Base-by-base conservation (phyloP, 768 basidiomycete genomes). In the Russula vinacea region DNA sequence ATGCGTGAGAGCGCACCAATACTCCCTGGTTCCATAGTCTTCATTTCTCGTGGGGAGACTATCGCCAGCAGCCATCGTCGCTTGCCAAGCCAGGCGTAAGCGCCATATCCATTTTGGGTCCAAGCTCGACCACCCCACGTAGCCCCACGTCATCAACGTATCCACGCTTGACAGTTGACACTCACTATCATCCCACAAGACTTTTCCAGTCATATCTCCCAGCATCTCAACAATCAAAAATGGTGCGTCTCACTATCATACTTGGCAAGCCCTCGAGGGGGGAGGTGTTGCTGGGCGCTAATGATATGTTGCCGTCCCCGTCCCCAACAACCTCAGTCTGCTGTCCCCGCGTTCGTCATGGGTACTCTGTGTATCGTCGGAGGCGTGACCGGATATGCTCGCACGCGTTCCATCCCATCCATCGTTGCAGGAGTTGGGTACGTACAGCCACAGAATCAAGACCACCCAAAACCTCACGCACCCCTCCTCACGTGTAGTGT, bases 341-440 rank as follows among this genome's bases (percentile, higher is more conserved):
- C 90, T 49, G 83, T 88, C 76, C 90, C 91, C 70, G 88, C 90
- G 55, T 88, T 85, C 74, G 76, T 83, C 49, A 90, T 92, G 81
- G 89, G 90, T 62, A 81, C 76, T 60, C 77, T 93, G 66, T 92
- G 90, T 73, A 77, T 91, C 67, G 78, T 88, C 47, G 92, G 92
- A 14, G 92, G 92, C 26, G 62, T 89, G 47, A 84, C 86, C 49
- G 92, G 89, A 35, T 91, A 84, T 66, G 83, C 78, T 8, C 79
- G 83, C 68, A 89, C 86, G 64, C 83, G 86, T 26, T 93, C 90
- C 37, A 78, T 93, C 35, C 92, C 92, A 7, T 93, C 92, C 14
- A 73, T 94, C 47, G 84, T 93, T 22, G 92, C 92, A 62, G 92
- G 92, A 44, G 82, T 91, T 50, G 80, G 87, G 90, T 92, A 69